Conservation (phyloP, 352 stramenopile species). For the Phytopythium montanum region DNA sequence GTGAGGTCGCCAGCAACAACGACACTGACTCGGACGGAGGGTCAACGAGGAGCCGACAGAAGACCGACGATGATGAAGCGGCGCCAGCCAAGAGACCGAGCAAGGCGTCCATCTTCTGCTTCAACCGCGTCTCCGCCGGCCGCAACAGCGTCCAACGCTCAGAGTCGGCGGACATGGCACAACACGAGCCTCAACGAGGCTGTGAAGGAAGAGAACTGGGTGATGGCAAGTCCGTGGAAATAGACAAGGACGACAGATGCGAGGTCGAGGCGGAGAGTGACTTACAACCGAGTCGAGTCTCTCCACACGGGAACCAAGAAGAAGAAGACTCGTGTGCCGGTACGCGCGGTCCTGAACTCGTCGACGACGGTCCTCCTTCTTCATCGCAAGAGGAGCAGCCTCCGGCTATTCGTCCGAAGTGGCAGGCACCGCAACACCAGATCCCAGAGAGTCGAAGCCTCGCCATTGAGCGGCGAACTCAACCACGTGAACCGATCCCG, state of each 20-base stretch:
- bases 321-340: neutral
- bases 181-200: neutral
- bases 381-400: neutral
- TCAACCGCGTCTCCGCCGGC: neutral
- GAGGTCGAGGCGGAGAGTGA: neutral
- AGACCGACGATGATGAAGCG: no score
- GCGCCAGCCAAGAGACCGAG: neutral
- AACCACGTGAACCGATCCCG: neutral
- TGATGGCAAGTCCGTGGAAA: no score
- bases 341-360: neutral
- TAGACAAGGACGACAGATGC: neutral
- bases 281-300: no score
- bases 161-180: neutral
- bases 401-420: neutral
- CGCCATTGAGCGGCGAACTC: neutral
- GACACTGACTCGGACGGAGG: neutral
- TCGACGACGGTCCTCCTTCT: neutral
- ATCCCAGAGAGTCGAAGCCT: constrained; percentile 2
- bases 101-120: neutral
- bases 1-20: neutral
- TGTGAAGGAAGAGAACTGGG: neutral
- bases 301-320: neutral
- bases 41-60: no score
- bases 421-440: neutral
- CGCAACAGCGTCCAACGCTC: neutral